Evolutionary conservation across 352 stramenopile species (phyloP).

Genomic region (Globisporangium rhizosaccharum): DNA sequence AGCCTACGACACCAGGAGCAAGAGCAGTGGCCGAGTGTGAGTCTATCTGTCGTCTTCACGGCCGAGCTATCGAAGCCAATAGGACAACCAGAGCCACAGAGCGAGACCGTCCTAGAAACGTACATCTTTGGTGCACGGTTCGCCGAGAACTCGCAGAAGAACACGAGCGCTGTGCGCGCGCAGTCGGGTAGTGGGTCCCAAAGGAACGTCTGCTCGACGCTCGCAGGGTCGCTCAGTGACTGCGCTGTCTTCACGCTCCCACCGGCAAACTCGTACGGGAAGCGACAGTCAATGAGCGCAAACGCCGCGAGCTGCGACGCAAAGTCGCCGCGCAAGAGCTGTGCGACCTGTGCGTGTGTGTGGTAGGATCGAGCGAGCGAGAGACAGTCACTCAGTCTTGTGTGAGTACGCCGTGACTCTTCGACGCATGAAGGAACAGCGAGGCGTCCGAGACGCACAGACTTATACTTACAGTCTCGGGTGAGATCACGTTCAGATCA

Average conservation of each 20-base stretch:
- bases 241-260: conserved; percentile 32
- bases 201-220: conserved; percentile 42
- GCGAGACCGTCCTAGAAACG: background rate
- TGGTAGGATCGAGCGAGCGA: background rate
- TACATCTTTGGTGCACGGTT: conserved; percentile 66
- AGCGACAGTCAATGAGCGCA: conserved; percentile 53
- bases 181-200: conserved; percentile 15
- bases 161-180: conserved; percentile 42
- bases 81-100: too few species aligned
- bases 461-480: conserved; percentile 25
- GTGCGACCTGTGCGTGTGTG: conserved; percentile 15
- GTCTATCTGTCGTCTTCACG: background rate
- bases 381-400: background rate
- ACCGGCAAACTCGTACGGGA: conserved; percentile 45
- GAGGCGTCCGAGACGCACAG: background rate
- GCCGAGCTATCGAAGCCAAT: background rate
- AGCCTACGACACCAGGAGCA: conserved; percentile 16
- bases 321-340: conserved; percentile 34
- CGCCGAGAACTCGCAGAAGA: conserved; percentile 70
- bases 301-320: conserved; percentile 21
- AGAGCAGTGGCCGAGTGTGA: background rate
- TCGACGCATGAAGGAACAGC: too few species aligned
- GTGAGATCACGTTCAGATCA: conserved; percentile 56
- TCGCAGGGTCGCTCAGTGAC: conserved; percentile 35
- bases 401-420: background rate